phyloP scores from a whole-genome alignment of 2,329 filamentous ascomycete species.

The Talaromyces marneffei region DNA sequence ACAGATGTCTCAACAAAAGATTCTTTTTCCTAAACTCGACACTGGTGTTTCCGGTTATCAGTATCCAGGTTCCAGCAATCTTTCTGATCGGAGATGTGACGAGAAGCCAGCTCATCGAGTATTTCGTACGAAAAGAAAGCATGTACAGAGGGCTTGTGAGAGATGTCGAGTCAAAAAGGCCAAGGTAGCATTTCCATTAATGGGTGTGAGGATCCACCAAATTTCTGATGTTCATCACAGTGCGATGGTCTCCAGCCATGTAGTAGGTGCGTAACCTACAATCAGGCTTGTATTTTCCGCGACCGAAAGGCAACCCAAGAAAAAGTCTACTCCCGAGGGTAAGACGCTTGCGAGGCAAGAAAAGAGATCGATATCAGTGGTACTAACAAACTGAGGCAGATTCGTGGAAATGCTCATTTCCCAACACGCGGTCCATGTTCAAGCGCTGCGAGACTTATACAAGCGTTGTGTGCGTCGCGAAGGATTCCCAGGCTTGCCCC shows the following conservation, averaged over 20 bases:
- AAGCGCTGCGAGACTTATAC: conserved; percentile 39
- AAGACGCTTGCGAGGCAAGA: conserved; percentile 11
- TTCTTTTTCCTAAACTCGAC: conserved; percentile 33
- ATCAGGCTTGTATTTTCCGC: conserved; percentile 40
- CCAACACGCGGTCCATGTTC: conserved; percentile 39
- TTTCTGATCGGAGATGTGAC: conserved; percentile 26
- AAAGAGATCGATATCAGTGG: background rate
- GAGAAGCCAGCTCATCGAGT: conserved; percentile 35
- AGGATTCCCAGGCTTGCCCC: conserved; percentile 39
- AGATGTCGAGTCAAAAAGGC: conserved; percentile 44
- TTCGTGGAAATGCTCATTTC: conserved; percentile 44
- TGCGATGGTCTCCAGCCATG: conserved; percentile 43
- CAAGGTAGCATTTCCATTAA: conserved; percentile 27
- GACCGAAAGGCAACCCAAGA: conserved; percentile 41
- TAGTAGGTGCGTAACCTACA: conserved; percentile 39
- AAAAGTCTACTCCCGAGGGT: conserved; percentile 42
- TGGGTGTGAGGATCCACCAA: background rate
- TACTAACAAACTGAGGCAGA: conserved; percentile 19
- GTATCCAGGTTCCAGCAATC: conserved; percentile 27
- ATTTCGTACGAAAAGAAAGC: conserved; percentile 41
- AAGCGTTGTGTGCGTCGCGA: conserved; percentile 39
- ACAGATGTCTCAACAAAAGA: conserved; percentile 41
- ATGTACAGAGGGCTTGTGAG: conserved; percentile 42
- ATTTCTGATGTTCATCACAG: conserved; percentile 19
- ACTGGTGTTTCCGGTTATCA: conserved; percentile 14